phyloP scores from a whole-genome alignment of 208 protist species.

The Herpetomonas samuelpessoai region DNA sequence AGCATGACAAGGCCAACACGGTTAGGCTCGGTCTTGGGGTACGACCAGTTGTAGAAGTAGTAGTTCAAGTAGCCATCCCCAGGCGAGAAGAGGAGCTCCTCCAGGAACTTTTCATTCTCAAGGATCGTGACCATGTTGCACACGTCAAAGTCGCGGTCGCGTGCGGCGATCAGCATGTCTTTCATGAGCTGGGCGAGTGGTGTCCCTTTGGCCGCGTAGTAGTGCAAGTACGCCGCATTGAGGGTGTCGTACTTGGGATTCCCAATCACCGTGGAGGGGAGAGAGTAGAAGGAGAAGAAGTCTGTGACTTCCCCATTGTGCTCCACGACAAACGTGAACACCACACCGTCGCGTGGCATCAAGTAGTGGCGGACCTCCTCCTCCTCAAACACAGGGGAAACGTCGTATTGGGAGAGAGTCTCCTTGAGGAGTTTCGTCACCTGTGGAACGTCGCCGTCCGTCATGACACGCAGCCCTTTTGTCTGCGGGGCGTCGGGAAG shows the following conservation, averaged over 20 bases:
- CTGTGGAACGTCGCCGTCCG: constrained; percentile 64
- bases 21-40: constrained; percentile 72
- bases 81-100: constrained; percentile 96
- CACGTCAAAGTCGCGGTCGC: constrained; percentile 95
- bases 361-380: constrained; percentile 97
- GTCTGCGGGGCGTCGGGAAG: constrained; percentile 56
- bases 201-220: constrained; percentile 93
- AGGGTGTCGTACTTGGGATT: constrained; percentile 92
- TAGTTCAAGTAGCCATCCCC: constrained; percentile 98
- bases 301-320: constrained; percentile 90
- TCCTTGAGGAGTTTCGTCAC: constrained; percentile 75
- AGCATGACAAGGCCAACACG: constrained; percentile 93
- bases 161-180: constrained; percentile 91
- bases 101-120: constrained; percentile 87
- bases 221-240: constrained; percentile 96
- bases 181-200: constrained; percentile 85
- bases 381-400: constrained; percentile 88
- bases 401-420: constrained; percentile 76
- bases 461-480: constrained; percentile 75
- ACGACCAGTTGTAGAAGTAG: constrained; percentile 99
- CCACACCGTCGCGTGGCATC: constrained; percentile 90
- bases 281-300: constrained; percentile 97
- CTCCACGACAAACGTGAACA: constrained; percentile 96
- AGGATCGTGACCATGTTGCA: constrained; percentile 99
- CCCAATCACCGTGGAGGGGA: constrained; percentile 97